These are phyloP conservation scores for Anisodus acutangulus DNA, from an alignment of 257 asterid species.

Conservation along the genomic window DNA sequence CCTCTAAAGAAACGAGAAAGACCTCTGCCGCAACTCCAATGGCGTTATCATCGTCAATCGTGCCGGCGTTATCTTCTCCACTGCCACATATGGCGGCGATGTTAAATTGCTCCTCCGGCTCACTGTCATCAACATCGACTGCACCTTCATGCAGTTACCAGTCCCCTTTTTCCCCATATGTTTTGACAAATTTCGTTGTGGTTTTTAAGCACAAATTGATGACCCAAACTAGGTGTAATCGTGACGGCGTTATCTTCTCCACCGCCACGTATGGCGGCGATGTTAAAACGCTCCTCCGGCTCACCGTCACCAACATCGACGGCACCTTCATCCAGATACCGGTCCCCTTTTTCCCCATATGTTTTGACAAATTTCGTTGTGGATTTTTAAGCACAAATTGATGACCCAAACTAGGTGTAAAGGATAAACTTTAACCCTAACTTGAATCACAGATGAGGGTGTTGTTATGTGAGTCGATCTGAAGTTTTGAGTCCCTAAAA, in stretches of 20 bases:
- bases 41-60: constrained; percentile 49
- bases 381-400: too few species aligned
- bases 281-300: neutral
- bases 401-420: too few species aligned
- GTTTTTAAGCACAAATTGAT: too few species aligned
- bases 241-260: constrained; percentile 36
- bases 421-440: too few species aligned
- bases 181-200: too few species aligned
- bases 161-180: neutral
- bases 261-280: constrained; percentile 42
- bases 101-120: neutral
- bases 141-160: constrained; percentile 41
- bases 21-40: constrained; percentile 34
- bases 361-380: too few species aligned
- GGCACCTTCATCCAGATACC: constrained; percentile 41
- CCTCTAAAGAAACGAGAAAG: neutral
- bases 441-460: too few species aligned
- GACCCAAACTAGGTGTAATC: too few species aligned
- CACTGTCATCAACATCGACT: constrained; percentile 32
- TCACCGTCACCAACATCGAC: constrained; percentile 33
- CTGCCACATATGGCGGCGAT: constrained; percentile 42
- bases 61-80: constrained; percentile 43
- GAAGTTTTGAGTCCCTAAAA: too few species aligned
- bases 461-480: too few species aligned
- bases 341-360: neutral